Percentiles rank a stretch among this genome's conserved stretches.
Evolutionary conservation across 2,329 filamentous ascomycete genomes (phyloP).

Genomic region (Fusarium compactum): DNA sequence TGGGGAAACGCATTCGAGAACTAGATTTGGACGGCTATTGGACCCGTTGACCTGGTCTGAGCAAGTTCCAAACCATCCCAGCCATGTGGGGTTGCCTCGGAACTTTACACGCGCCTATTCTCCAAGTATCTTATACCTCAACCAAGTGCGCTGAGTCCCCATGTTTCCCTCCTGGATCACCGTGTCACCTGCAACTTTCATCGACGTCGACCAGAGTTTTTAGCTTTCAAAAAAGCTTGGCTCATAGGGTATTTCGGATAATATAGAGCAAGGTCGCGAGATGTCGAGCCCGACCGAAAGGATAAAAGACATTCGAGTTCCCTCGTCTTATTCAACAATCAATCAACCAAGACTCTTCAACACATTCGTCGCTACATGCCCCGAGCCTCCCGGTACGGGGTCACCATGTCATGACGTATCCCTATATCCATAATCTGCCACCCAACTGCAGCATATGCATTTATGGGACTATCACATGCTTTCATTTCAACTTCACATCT

Average conservation of each 20-base stretch:
- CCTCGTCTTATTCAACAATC: conserved; percentile 17
- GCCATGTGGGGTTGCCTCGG: conserved; percentile 39
- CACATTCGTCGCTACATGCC: conserved; percentile 28
- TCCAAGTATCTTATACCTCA: conserved; percentile 30
- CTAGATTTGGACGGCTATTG: conserved; percentile 12
- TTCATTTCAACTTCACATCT: conserved; percentile 19
- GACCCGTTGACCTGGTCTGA: conserved; percentile 2
- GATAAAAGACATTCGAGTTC: conserved; percentile 21
- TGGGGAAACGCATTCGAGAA: conserved; percentile 23
- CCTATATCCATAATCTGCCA: conserved; percentile 34
- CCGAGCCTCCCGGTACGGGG: conserved; percentile 36
- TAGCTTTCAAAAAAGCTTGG: conserved; percentile 22
- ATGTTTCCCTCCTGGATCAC: conserved; percentile 36
- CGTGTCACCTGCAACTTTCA: conserved; percentile 45
- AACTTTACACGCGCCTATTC: conserved; percentile 24
- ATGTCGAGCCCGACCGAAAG: background rate
- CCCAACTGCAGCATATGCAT: conserved; percentile 37
- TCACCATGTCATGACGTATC: conserved; percentile 33
- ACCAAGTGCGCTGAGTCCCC: conserved; percentile 15
- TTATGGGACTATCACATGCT: conserved; percentile 47
- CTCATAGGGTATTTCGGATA: background rate
- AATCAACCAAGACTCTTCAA: conserved; percentile 17
- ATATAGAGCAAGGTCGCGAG: background rate
- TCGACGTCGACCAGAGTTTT: conserved; percentile 40
- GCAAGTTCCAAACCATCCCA: conserved; percentile 6